phyloP scores from a whole-genome alignment of 2,329 filamentous ascomycete species.

The Sporothrix curviconia region DNA sequence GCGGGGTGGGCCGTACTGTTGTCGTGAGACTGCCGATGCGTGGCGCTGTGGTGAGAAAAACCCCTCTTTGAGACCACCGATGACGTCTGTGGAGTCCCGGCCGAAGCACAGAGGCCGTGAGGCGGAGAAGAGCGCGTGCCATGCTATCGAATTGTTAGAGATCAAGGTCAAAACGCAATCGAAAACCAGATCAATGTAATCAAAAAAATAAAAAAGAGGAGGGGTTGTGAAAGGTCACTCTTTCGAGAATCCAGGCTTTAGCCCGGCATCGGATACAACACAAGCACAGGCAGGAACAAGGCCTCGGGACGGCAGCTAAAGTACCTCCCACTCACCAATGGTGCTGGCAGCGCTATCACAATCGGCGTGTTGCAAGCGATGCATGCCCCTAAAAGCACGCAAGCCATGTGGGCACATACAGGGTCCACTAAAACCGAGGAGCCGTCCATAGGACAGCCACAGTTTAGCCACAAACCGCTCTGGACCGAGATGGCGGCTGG shows the following conservation, averaged over 20 bases:
- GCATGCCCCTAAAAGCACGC: no score
- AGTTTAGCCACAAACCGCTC: no score
- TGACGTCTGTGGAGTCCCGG: neutral
- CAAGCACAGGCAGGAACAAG: neutral
- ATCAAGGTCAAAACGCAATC: neutral
- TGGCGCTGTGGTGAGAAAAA: neutral
- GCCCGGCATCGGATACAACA: neutral
- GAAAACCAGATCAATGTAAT: neutral
- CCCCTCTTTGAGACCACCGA: neutral
- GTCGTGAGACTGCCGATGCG: neutral
- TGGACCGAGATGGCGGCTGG: no score
- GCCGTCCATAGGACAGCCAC: no score
- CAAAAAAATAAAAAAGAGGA: neutral
- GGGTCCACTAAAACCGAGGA: no score
- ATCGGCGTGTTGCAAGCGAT: no score
- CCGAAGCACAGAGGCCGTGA: neutral
- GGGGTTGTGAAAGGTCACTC: neutral
- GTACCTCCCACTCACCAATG: no score
- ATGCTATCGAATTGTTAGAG: neutral
- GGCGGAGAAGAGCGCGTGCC: neutral
- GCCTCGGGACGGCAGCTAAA: no score
- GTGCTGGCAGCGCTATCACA: no score
- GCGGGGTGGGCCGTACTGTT: neutral
- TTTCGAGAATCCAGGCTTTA: neutral
- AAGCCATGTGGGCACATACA: no score